Base-by-base conservation (phyloP, 1,139 yeast genomes). In the Kazachstania sp. region DNA sequence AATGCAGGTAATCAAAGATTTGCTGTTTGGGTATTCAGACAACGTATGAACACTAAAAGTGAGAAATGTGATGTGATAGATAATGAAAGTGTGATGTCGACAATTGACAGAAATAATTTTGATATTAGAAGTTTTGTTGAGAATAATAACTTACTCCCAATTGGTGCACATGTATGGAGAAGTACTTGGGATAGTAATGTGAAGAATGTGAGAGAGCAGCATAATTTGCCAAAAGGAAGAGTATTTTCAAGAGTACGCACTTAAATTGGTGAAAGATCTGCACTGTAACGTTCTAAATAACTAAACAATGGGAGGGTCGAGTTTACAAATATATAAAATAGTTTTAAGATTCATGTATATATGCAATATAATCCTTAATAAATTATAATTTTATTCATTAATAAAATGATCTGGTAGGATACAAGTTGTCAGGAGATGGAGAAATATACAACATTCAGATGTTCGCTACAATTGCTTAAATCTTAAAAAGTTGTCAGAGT, bases 81-180 rank as follows among this genome's bases (percentile, higher is more conserved):
- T 16, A 34, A 43, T 11, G 20, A 34, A 13, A 13, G 13, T 2
- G 30, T 35, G 11, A 19, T 8, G 4, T 39, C 38, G 3, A 13
- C 30, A 11, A 32, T 50, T 11, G 53, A 60, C 30, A 67, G 80
- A 53, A 75, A 74, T 13, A 60, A 69, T 45, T 92, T 92, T 60
- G 78, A 87, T 58, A 82, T 92, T 51, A 78, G 97, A 63, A 57
- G 62, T 6, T 88, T 87, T 65, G 86, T 74, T 13, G 71, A 69
- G 5, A 53, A 66, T 8, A 64, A 85, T 63, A 64, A 71, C 2
- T 73, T 92, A 57, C 70, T 72, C 26, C 79, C 97, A 1, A 79
- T 90, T 41, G 97, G 98, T 29, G 97, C 95, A 2, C 95, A 86
- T 65, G 75, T 87, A 43, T 92, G 95, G 95, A 80, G 98, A 73